Conservation (phyloP, 768 basidiomycete genomes). For the Boletus insuetus region DNA sequence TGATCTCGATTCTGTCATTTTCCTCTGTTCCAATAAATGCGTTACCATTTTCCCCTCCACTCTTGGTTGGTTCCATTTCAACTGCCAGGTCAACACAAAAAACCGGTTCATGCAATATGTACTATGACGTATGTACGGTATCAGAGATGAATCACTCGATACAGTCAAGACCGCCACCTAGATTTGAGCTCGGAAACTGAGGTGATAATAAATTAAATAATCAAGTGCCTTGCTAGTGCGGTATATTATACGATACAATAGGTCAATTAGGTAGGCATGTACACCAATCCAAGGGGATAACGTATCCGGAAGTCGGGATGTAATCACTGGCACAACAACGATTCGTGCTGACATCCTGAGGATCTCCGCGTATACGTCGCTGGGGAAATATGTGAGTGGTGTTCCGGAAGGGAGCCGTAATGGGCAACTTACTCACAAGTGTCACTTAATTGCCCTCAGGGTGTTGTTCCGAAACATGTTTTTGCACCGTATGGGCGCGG, state of each 20-base stretch:
- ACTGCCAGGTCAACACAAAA: no score
- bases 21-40: no score
- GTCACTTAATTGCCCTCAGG: not conserved
- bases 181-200: not conserved
- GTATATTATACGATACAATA: not conserved
- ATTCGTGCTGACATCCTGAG: no score
- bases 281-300: not conserved
- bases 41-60: no score
- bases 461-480: slow-evolving; percentile 16
- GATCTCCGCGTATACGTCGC: not conserved
- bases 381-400: not conserved
- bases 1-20: no score
- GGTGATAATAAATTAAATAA: slow-evolving; percentile 2
- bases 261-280: slow-evolving; percentile 3
- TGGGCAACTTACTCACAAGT: slow-evolving; percentile 1
- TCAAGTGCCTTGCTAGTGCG: not conserved
- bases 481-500: slow-evolving; percentile 20
- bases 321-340: no score
- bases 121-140: no score
- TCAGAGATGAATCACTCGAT: no score
- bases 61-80: no score
- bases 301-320: not conserved
- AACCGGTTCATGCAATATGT: no score
- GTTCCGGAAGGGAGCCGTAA: not conserved
- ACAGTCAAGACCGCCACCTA: no score